Evolutionary conservation across 257 asterid genomes (phyloP).

Genomic region (Nicotiana benthamiana): DNA sequence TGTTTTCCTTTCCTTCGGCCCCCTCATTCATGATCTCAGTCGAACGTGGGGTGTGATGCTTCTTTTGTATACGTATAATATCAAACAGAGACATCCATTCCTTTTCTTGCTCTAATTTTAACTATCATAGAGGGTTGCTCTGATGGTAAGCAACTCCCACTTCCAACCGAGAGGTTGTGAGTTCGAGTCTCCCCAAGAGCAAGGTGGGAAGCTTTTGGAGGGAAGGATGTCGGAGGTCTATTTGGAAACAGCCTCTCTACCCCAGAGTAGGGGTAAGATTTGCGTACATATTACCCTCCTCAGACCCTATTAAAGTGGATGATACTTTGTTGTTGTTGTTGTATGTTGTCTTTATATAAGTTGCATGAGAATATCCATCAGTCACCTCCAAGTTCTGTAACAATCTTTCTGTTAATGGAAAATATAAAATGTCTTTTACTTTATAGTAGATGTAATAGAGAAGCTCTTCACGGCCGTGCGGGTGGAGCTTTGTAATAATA

Average conservation of each 20-base stretch:
- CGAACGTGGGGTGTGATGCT: slow-evolving; percentile 8
- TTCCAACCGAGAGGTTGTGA: too few relatives aligned
- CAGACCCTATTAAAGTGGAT: too few relatives aligned
- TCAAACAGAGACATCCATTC: background rate
- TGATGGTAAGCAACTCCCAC: too few relatives aligned
- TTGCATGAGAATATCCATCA: slow-evolving; percentile 6
- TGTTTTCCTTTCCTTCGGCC: background rate
- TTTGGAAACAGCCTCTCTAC: too few relatives aligned
- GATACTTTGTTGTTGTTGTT: too few relatives aligned
- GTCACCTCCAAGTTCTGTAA: slow-evolving; percentile 2
- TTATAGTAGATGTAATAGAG: background rate
- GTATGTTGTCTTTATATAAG: background rate
- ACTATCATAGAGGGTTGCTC: too few relatives aligned
- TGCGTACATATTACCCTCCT: too few relatives aligned
- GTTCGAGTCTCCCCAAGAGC: too few relatives aligned
- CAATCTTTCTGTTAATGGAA: background rate
- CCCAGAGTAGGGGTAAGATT: too few relatives aligned
- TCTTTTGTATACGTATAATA: background rate
- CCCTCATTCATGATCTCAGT: slow-evolving; percentile 7
- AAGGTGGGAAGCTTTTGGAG: too few relatives aligned
- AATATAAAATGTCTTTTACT: background rate
- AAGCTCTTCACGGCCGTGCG: slow-evolving; percentile 8
- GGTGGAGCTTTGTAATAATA: slow-evolving; percentile 7
- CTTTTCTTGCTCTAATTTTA: background rate
- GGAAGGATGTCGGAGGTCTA: too few relatives aligned